These are phyloP conservation scores for Hemileia vastatrix DNA, from an alignment of 1,284 basidiomycete species.

Conservation along the genomic window DNA sequence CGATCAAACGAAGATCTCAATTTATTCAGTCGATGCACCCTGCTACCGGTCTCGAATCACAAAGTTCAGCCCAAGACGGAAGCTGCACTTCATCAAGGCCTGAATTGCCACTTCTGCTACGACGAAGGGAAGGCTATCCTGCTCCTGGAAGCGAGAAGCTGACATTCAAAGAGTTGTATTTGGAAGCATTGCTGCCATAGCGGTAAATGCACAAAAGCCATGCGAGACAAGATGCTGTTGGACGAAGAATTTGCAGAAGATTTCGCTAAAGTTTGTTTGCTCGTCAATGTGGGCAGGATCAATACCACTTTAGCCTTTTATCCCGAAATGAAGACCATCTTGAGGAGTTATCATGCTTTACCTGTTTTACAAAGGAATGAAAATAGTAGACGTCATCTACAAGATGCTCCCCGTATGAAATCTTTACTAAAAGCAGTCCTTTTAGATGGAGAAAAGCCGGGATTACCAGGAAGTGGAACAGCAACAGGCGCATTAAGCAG, in stretches of 20 bases:
- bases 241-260: no score
- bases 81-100: no score
- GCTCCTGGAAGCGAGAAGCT: no score
- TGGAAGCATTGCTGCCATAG: conserved; percentile 68
- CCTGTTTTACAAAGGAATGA: conserved; percentile 59
- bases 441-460: conserved; percentile 58
- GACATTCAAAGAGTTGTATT: conserved; percentile 75
- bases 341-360: conserved; percentile 69
- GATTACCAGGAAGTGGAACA: conserved; percentile 60
- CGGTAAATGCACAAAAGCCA: conserved; percentile 70
- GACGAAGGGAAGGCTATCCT: no score
- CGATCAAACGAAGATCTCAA: no score
- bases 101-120: no score
- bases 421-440: conserved; percentile 63
- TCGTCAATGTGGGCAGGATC: conserved; percentile 80
- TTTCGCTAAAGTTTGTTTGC: conserved; percentile 62
- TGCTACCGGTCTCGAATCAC: no score
- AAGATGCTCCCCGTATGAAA: conserved; percentile 70
- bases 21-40: no score
- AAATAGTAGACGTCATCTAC: conserved; percentile 59
- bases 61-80: no score
- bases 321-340: conserved; percentile 65
- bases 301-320: conserved; percentile 80
- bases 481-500: no score
- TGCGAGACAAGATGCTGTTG: no score